Evolutionary conservation across 2,329 filamentous ascomycete species (phyloP), one percentile per base, ranked within the genome.

Genomic region (Scleromitrula shiraiana): DNA sequence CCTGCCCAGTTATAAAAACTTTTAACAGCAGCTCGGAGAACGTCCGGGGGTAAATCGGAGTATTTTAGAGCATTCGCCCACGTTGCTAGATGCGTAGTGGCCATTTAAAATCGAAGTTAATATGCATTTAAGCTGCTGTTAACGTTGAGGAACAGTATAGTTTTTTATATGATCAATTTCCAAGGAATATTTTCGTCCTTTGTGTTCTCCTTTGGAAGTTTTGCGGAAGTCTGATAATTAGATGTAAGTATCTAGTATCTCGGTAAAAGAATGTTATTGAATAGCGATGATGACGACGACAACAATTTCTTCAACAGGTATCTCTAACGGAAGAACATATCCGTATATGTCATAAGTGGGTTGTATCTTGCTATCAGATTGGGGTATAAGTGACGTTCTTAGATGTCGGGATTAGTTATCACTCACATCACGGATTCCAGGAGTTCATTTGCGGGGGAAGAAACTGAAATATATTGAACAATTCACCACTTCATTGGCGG

Each of bases 1-100:
- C 75, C 75, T 6, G 68, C 67, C 68, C 71, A 76, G 63, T 77
- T 78, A 62, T 76, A 75, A 42, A 77, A 67, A 33, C 68, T 72
- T 17, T 68, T 67, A 8, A 68, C 62, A 0, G 74, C 73, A 6
- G 71, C 67, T 14, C 67, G 56, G 43, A 67, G 60, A 15, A 75
- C 71, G 7, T 65, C 55, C 2, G 50, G 33, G 7, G 71, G 68
- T 2, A 76, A 60, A 32, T 67, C 59, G 9, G 65, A 50, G 50
- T 66, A 70, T 15, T 64, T 62, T 4, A 76, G 65, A 46, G 62
- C 61, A 6, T 60, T 60, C n/a, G 67, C 65, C 73, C 73, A 77
- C 2, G 61, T 58, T n/a, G 74, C 72, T 22, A 75, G 61, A 36
- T 64, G 56, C n/a, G 66, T 54, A 27, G 72, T 75, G 19, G 72